Conservation (phyloP, 768 basidiomycete genomes). For the Tylopilus felleus region DNA sequence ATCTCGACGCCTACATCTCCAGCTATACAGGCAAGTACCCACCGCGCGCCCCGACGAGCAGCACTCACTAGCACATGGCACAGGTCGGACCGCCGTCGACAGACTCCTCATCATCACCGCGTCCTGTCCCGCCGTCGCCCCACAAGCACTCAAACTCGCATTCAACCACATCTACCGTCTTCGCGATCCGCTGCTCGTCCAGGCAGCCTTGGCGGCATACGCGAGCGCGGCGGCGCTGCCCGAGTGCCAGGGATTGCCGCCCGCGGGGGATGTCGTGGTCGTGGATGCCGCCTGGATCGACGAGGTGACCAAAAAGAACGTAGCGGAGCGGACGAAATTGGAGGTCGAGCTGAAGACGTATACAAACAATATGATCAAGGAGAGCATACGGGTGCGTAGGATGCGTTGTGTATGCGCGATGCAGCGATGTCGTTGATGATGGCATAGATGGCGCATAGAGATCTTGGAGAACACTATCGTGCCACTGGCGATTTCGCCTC, state of each 20-base stretch:
- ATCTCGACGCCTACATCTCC: constrained; percentile 76
- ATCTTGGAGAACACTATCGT: constrained; percentile 78
- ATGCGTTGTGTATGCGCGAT: too few species aligned
- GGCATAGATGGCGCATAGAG: constrained; percentile 82
- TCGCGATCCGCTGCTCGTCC: constrained; percentile 64
- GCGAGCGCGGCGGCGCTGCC: constrained; percentile 38
- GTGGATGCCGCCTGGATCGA: constrained; percentile 75
- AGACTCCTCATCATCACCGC: constrained; percentile 67
- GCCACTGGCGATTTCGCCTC: constrained; percentile 65
- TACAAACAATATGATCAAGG: constrained; percentile 96
- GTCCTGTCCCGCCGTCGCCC: constrained; percentile 64
- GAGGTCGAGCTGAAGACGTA: constrained; percentile 96
- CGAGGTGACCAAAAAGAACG: constrained; percentile 58
- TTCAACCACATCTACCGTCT: constrained; percentile 61
- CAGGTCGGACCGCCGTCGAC: constrained; percentile 75
- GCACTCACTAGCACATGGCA: neutral
- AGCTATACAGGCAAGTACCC: constrained; percentile 62
- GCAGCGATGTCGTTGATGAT: neutral
- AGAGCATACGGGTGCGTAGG: constrained; percentile 82
- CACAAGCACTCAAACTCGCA: constrained; percentile 68
- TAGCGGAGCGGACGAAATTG: constrained; percentile 73
- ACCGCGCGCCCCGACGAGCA: neutral
- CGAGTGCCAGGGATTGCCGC: constrained; percentile 41
- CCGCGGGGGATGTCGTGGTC: constrained; percentile 43
- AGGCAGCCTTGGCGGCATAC: constrained; percentile 50